A percentile compares a stretch with the other conserved stretches of the same genome.
These are phyloP conservation scores for Phytophthora rubi DNA, from an alignment of 352 stramenopile genomes.

Conservation along the genomic window DNA sequence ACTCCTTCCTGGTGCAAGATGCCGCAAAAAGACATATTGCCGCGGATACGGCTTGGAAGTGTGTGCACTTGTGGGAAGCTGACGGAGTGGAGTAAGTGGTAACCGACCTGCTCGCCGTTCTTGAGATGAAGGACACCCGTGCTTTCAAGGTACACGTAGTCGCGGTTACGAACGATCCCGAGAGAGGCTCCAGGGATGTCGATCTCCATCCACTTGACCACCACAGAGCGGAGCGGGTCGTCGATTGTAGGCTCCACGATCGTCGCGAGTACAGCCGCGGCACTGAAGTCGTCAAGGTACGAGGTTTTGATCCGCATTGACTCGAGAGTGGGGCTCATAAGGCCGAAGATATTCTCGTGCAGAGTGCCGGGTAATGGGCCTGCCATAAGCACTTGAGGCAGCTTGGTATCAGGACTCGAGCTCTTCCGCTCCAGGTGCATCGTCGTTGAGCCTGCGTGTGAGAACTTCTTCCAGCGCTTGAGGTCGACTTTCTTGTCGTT, in stretches of 20 bases:
- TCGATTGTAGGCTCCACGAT: constrained; percentile 44
- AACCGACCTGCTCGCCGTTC: constrained; percentile 25
- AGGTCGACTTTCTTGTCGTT: constrained; percentile 15
- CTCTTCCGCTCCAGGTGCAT: constrained; percentile 21
- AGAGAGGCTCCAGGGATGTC: constrained; percentile 7
- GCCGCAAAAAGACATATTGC: constrained; percentile 47
- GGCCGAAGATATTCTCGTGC: constrained; percentile 44
- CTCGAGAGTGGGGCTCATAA: constrained; percentile 31
- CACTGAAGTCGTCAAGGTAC: constrained; percentile 26
- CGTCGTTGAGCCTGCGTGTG: constrained; percentile 4
- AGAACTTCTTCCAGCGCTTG: constrained; percentile 21
- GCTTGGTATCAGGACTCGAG: constrained; percentile 14
- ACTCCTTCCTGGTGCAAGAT: constrained; percentile 30
- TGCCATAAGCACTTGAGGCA: constrained; percentile 28
- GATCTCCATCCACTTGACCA: constrained; percentile 29
- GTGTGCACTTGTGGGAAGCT: constrained; percentile 27
- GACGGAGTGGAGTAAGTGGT: constrained; percentile 29
- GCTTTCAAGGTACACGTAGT: constrained; percentile 28
- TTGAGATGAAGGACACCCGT: constrained; percentile 11
- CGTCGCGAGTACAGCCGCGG: constrained; percentile 46
- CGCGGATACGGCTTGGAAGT: constrained; percentile 28
- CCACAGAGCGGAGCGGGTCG: constrained; percentile 36
- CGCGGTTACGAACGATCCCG: constrained; percentile 24
- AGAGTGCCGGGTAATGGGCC: constrained; percentile 34
- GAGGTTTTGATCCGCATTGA: constrained; percentile 27